Base-by-base conservation (phyloP, 140 eudicot genomes). In the Senecio squalidus region DNA sequence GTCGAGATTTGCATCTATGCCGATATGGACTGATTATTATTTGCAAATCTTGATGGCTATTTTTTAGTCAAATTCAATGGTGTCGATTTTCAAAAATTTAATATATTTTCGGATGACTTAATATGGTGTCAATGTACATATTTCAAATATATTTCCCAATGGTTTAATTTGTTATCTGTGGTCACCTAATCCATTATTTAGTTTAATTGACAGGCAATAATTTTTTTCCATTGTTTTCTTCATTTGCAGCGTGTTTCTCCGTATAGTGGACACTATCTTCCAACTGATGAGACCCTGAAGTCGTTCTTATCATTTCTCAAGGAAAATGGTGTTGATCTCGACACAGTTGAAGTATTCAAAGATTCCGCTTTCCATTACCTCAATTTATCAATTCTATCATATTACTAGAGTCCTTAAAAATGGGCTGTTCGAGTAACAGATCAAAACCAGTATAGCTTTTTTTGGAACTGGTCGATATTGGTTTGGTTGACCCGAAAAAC, bases 181-280 rank as follows among this genome's bases (percentile, higher is more conserved):
- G n/a, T 60, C 55, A 70, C 75, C 69, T 60, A 70, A 60, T 70
- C 30, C 50, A 33, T 68, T n/a, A n/a, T 68, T 38, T 58, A 56
- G 48, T 39, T 20, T 68, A 58, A 47, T 68, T 25, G 23, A 23
- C 58, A 55, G 17, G 43, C 28, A 70, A 60, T 26, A 3, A 25
- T 15, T 1, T 69, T 59, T 59, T 48, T n/a, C n/a, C n/a, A 46
- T 58, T 58, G 18, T 31, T 67, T 38, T 41, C 26, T n/a, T 30
- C 64, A 25, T 60, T 67, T 73, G 17, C 83, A 91, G 98, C 67
- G 77, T 25, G 79, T 91, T 62, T 91, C 98, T 26, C 78, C 98
- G 16, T 86, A 91, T 76, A 91, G 98, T 81, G 98, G 97, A 71
- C 97, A 90, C 78, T 90, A 90, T 72, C 88, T 84, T 65, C 97